phyloP scores from a whole-genome alignment of 768 basidiomycete species.

The Psilocybe cubensis region DNA sequence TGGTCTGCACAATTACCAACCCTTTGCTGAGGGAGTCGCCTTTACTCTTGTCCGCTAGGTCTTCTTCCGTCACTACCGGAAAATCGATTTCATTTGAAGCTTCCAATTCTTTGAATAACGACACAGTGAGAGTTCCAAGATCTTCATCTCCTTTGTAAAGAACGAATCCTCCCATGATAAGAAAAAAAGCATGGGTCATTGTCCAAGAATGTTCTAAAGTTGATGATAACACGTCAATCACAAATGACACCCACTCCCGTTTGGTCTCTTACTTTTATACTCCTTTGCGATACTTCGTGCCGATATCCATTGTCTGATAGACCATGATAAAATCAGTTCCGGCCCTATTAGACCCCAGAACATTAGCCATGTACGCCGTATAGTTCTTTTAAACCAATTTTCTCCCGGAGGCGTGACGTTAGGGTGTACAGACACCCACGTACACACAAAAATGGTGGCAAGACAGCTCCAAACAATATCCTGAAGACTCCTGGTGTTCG shows the following conservation, averaged over 20 bases:
- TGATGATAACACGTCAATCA: not conserved
- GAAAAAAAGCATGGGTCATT: conserved; percentile 9
- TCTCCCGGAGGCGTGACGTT: conserved; percentile 12
- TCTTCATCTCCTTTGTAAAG: not conserved
- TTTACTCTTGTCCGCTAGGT: conserved; percentile 28
- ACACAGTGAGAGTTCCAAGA: not conserved
- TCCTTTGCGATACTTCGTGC: conserved; percentile 11
- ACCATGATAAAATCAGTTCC: conserved; percentile 22
- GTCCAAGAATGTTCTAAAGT: conserved; percentile 6
- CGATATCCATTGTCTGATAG: conserved; percentile 18
- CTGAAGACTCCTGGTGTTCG: not conserved
- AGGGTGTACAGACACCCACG: conserved; percentile 13
- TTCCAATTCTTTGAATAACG: conserved; percentile 8
- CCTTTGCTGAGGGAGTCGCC: conserved; percentile 34
- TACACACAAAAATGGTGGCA: conserved; percentile 11
- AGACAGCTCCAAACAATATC: conserved; percentile 7
- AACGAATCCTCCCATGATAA: conserved; percentile 11
- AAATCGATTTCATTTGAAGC: conserved; percentile 6
- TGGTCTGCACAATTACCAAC: conserved; percentile 30
- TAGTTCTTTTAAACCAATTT: not conserved
- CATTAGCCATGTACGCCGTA: conserved; percentile 6
- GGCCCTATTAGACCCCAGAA: conserved; percentile 15
- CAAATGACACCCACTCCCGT: not conserved
- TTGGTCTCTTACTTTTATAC: conserved; percentile 3
- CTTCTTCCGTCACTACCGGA: conserved; percentile 14